Evolutionary conservation across 2,329 filamentous ascomycete species (phyloP).

Genomic region (Trichoderma guizhouense): DNA sequence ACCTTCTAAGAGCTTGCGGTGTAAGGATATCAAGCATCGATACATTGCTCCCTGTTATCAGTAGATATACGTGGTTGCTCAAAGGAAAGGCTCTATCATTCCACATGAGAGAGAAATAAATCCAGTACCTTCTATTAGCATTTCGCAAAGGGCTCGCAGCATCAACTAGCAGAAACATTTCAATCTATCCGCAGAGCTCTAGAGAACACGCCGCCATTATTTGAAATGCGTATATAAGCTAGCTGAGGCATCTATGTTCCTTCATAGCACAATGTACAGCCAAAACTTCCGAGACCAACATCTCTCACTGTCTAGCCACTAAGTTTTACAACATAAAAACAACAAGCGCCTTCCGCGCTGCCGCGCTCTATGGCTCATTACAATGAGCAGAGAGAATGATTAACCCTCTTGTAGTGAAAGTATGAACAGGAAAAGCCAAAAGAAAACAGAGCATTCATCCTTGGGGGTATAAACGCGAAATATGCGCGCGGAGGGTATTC

Average conservation of each 20-base stretch:
- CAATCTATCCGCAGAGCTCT: neutral
- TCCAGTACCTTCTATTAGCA: neutral
- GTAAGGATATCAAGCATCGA: neutral
- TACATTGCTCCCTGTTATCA: neutral
- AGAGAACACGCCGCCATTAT: neutral
- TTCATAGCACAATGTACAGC: slow-evolving; percentile 22
- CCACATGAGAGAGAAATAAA: neutral
- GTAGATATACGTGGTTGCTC: neutral
- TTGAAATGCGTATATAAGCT: slow-evolving; percentile 16
- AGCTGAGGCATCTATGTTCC: slow-evolving; percentile 14
- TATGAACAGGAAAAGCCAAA: slow-evolving; percentile 21
- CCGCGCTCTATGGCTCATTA: slow-evolving; percentile 21
- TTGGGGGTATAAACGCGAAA: slow-evolving; percentile 27
- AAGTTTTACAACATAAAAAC: slow-evolving; percentile 23
- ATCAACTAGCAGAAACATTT: neutral
- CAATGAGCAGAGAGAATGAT: slow-evolving; percentile 17
- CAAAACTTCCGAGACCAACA: slow-evolving; percentile 18
- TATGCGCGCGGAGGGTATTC: slow-evolving; percentile 6
- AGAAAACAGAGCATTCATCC: slow-evolving; percentile 23
- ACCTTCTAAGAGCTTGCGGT: neutral
- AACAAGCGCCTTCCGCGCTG: slow-evolving; percentile 18
- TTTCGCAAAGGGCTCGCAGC: neutral
- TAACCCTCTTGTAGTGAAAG: slow-evolving; percentile 16
- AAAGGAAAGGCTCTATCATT: neutral
- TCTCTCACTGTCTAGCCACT: slow-evolving; percentile 21